Evolutionary conservation across 805 yeast genomes (phyloP), one percentile per base, ranked within the genome.

Genomic region (Candida pseudoglaebosa): DNA sequence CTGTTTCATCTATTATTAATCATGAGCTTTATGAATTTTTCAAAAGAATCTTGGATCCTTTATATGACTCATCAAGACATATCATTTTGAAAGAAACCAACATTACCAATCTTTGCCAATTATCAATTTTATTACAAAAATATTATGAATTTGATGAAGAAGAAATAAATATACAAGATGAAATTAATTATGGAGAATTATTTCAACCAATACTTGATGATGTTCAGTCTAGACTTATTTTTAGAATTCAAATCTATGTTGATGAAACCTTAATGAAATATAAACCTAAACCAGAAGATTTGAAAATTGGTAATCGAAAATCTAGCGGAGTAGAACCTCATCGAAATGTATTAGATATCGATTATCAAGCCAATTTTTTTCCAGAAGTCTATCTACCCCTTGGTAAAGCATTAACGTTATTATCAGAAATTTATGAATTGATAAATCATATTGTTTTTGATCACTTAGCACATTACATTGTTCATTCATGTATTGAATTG

Each of bases 391-490:
- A 85, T 55, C 78, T 86, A 10, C 95, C 96, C 1, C 64, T 88
- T 33, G 71, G 76, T 3, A 77, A 76, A 39, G 81, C 95, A 0
- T 62, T 89, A 31, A 73, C 82, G 1, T 61, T 91, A 4, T 63
- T 90, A 21, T 80, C 88, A 24, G 84, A 79, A 54, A 82, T 90
- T 16, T 86, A 87, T 54, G 95, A 86, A 50, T 66, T 89, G 50
- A 75, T 91, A 26, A 82, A 82, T 47, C 79, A 90, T 2, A 64
- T 73, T 9, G 84, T 88, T 2, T 91, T 90, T 62, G 95, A 88
- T 56, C 95, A 87, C 53, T 62, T 90, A 46, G 95, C 96, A 0
- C 95, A 88, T 56, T 78, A 84, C 40, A 80, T 88, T 37, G 84
- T 91, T 3, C 96, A 86, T 54, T 75, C 83, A 32, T 82, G 93